phyloP scores from a whole-genome alignment of 495 filamentous ascomycete species.

The Choiromyces venosus region DNA sequence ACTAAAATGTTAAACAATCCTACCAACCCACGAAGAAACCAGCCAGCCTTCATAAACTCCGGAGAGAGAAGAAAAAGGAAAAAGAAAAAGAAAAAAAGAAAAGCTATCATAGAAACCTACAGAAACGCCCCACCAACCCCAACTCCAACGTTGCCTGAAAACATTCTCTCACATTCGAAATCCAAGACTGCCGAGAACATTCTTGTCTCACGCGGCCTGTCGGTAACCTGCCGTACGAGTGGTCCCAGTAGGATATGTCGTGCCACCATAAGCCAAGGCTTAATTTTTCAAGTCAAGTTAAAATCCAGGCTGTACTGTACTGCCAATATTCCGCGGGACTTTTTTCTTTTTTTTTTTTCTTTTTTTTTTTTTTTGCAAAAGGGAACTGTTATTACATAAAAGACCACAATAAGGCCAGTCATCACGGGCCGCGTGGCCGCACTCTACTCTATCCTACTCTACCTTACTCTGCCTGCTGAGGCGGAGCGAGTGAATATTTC shows the following conservation, averaged over 20 bases:
- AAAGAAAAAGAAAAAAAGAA: neutral
- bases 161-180: neutral
- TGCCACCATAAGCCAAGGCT: neutral
- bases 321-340: too few species aligned
- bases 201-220: neutral
- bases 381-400: neutral
- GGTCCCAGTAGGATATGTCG: neutral
- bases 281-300: too few species aligned
- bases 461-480: neutral
- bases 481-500: neutral
- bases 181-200: neutral
- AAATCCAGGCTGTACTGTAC: too few species aligned
- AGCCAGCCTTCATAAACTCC: neutral
- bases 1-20: neutral
- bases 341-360: too few species aligned
- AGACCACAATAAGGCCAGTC: neutral
- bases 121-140: too few species aligned
- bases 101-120: neutral
- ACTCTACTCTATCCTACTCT: too few species aligned
- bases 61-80: neutral
- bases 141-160: neutral
- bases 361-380: too few species aligned
- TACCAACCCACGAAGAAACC: neutral
- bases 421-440: neutral
- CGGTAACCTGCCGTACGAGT: too few species aligned